These are phyloP conservation scores for Canna indica DNA, from an alignment of 176 grass and related monocot species.

Conservation along the genomic window DNA sequence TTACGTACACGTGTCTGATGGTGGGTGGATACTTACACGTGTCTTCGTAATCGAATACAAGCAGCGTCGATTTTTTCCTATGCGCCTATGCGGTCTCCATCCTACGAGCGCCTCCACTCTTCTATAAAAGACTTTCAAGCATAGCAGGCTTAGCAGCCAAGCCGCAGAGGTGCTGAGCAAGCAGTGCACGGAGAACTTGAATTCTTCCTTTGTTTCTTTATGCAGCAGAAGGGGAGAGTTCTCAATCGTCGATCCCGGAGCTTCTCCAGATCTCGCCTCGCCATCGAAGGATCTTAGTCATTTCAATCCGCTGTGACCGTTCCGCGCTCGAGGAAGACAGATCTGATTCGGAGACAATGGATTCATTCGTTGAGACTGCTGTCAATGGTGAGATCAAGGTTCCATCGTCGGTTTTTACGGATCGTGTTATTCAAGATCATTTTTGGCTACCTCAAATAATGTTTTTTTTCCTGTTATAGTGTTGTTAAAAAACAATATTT, in stretches of 20 bases:
- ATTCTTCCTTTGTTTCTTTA: constrained; percentile 21
- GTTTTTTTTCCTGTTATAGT: background rate
- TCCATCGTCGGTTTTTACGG: background rate
- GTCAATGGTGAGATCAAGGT: background rate
- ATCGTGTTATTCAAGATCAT: background rate
- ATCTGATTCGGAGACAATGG: background rate
- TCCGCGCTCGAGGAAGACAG: background rate
- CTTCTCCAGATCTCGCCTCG: constrained; percentile 84
- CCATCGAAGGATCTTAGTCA: constrained; percentile 71
- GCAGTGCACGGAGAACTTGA: too few species aligned
- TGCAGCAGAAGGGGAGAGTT: constrained; percentile 56
- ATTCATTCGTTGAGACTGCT: background rate
- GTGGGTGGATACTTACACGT: too few species aligned
- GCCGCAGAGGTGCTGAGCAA: too few species aligned
- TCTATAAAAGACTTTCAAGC: too few species aligned
- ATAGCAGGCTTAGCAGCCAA: too few species aligned
- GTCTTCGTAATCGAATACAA: too few species aligned
- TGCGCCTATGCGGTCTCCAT: too few species aligned
- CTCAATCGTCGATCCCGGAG: constrained; percentile 79
- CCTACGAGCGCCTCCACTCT: too few species aligned
- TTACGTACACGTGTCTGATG: too few species aligned
- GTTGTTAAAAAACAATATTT: too few species aligned
- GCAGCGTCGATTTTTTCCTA: too few species aligned
- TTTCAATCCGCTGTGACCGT: background rate
- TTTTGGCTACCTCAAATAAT: background rate